Evolutionary conservation across 2,329 filamentous ascomycete genomes (phyloP).

Genomic region (Penicillium brasilianum): DNA sequence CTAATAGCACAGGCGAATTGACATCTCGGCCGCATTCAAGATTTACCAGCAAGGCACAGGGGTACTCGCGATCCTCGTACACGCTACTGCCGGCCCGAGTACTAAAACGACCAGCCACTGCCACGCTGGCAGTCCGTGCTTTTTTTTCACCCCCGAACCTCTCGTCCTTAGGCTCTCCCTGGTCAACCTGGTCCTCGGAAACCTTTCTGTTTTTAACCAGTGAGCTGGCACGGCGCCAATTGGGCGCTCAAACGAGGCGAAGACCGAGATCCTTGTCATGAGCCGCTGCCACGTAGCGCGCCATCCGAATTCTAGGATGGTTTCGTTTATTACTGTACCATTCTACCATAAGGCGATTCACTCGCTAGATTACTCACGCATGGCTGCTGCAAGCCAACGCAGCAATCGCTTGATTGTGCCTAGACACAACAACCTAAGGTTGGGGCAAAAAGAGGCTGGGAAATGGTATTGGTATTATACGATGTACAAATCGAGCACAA

Average conservation of each 20-base stretch:
- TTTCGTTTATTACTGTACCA: neutral
- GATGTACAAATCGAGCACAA: neutral
- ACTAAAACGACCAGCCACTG: constrained; percentile 22
- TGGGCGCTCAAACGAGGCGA: constrained; percentile 11
- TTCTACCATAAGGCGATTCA: neutral
- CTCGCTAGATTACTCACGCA: neutral
- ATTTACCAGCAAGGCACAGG: neutral
- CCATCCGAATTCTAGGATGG: constrained; percentile 1
- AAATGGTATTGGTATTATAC: neutral
- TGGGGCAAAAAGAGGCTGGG: constrained; percentile 4
- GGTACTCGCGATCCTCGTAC: constrained; percentile 2
- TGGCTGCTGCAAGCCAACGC: constrained; percentile 7
- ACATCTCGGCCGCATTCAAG: neutral
- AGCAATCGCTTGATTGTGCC: constrained; percentile 6
- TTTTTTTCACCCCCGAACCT: constrained; percentile 6
- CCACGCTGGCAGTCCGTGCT: constrained; percentile 30
- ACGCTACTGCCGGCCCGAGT: constrained; percentile 7
- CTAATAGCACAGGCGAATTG: neutral
- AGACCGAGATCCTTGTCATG: constrained; percentile 3
- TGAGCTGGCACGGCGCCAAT: constrained; percentile 18
- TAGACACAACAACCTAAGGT: neutral
- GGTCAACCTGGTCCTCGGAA: constrained; percentile 1
- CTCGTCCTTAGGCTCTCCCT: neutral
- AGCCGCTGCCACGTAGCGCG: constrained; percentile 27
- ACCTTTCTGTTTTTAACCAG: constrained; percentile 6